phyloP scores from a whole-genome alignment of 192 early-diverging fungal species.

The Coemansia sp. region DNA sequence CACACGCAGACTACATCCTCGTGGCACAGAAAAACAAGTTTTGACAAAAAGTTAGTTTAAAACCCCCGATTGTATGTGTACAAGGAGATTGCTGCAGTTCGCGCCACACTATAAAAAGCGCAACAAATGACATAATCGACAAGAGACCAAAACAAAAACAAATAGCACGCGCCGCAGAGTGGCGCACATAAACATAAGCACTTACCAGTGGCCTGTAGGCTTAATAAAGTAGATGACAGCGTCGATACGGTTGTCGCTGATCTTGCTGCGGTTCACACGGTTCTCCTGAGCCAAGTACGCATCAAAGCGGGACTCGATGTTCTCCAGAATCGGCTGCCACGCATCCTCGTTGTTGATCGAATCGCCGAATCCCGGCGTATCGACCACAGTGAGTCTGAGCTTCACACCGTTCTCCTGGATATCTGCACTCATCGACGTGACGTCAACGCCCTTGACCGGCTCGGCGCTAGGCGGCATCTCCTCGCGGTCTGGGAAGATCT shows the following conservation, averaged over 20 bases:
- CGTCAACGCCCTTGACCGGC: slow-evolving; percentile 69
- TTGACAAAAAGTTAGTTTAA: not conserved
- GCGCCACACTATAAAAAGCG: not conserved
- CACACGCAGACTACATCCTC: slow-evolving; percentile 67
- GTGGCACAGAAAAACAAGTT: not conserved
- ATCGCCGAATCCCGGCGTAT: slow-evolving; percentile 98
- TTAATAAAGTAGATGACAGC: slow-evolving; percentile 96
- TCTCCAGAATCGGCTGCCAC: slow-evolving; percentile 95
- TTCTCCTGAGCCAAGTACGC: slow-evolving; percentile 92
- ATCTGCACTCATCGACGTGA: slow-evolving; percentile 80
- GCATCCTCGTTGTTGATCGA: slow-evolving; percentile 98
- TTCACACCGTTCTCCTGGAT: slow-evolving; percentile 97
- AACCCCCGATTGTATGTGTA: no score
- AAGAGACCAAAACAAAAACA: not conserved
- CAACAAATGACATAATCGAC: not conserved
- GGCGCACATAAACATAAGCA: not conserved
- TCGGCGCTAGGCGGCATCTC: slow-evolving; percentile 65
- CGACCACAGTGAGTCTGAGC: slow-evolving; percentile 90
- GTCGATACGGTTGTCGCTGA: slow-evolving; percentile 92
- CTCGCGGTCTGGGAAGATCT: slow-evolving; percentile 82
- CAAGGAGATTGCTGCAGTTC: not conserved
- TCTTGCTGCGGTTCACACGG: slow-evolving; percentile 80
- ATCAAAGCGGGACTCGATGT: slow-evolving; percentile 94
- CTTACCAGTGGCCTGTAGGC: slow-evolving; percentile 86
- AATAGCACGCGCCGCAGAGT: slow-evolving; percentile 1